Percentiles rank a stretch among this genome's conserved stretches.
These are phyloP conservation scores for Celoporthe dispersa DNA, from an alignment of 2,329 filamentous ascomycete species.

Conservation along the genomic window DNA sequence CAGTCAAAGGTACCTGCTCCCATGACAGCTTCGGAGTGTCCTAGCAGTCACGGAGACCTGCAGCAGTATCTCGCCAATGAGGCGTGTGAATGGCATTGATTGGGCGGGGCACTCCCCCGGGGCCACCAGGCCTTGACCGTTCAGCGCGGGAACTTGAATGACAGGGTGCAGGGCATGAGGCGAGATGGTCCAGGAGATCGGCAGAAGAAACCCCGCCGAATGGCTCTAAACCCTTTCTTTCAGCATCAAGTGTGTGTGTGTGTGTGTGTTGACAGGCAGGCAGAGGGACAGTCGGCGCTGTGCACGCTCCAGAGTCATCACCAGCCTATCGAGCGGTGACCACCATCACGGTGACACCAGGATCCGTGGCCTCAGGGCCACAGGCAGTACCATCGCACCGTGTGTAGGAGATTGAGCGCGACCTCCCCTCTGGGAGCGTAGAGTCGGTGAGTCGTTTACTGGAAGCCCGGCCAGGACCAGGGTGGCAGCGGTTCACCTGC, in stretches of 20 bases:
- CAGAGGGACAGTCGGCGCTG: background rate
- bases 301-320: slow-evolving; percentile 2
- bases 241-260: slow-evolving; percentile 2
- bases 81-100: slow-evolving; percentile 12
- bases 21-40: slow-evolving; percentile 19
- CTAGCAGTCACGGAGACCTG: slow-evolving; percentile 19
- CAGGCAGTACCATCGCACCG: background rate
- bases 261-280: background rate
- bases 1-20: background rate
- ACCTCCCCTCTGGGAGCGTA: background rate
- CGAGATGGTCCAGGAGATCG: slow-evolving; percentile 10
- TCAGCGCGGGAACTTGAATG: slow-evolving; percentile 12
- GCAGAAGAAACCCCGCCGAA: slow-evolving; percentile 1
- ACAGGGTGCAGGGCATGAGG: slow-evolving; percentile 16
- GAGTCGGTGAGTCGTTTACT: slow-evolving; percentile 16
- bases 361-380: background rate
- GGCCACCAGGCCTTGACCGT: slow-evolving; percentile 23
- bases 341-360: background rate
- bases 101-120: slow-evolving; percentile 10
- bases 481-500: slow-evolving; percentile 9
- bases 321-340: background rate
- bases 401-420: slow-evolving; percentile 2
- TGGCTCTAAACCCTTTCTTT: background rate
- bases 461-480: background rate
- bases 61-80: slow-evolving; percentile 25